Evolutionary conservation across 2,329 filamentous ascomycete genomes (phyloP), one percentile per base, ranked within the genome.

Genomic region (Colletotrichum sp.): DNA sequence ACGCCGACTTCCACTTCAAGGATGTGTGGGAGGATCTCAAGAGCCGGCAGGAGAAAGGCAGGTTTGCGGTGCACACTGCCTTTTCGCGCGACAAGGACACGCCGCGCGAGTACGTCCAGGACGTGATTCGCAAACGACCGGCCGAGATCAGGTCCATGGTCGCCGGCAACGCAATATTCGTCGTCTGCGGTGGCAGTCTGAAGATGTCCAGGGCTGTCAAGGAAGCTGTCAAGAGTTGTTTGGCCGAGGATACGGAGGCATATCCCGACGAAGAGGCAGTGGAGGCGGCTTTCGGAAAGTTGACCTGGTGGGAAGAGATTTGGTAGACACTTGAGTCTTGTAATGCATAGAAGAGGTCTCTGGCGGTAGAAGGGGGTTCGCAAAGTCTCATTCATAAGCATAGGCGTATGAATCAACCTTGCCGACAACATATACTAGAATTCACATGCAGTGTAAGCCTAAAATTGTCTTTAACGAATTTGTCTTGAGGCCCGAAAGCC

Each of bases 1-100:
- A 86, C 0, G 90, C 93, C 0, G 97, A 99, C 82, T 98, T 91
- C 84, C 96, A 96, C 85, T 99, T 97, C 82, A 84, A 87, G 7
- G 83, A 92, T 0, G 96, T 98, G 77, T 98, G 96, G 96, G 80
- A 85, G 2, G 55, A 71, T 7, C 59, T 79, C 69, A 21, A 43
- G 56, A 12, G 12, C 63, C 7, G 30, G 10, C 18, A 30, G 26
- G 21, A 43, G 34, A n/a, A 48, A 52, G 24, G 58, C 38, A 2
- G 38, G 38, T n/a, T 77, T 52, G 34, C 68, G 3, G 80, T 89
- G 9, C 80, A 85, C 58, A 82, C 88, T 3, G 88, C 88, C 28
- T 90, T 91, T 77, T 89, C 89, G 4, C 83, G 88, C 18, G 86
- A 90, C 66, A 83, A 38, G 13, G 36, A 85, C 36, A 79, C 80